These are phyloP conservation scores for Pleurotus ostreatus DNA, from an alignment of 768 basidiomycete genomes.

Conservation along the genomic window DNA sequence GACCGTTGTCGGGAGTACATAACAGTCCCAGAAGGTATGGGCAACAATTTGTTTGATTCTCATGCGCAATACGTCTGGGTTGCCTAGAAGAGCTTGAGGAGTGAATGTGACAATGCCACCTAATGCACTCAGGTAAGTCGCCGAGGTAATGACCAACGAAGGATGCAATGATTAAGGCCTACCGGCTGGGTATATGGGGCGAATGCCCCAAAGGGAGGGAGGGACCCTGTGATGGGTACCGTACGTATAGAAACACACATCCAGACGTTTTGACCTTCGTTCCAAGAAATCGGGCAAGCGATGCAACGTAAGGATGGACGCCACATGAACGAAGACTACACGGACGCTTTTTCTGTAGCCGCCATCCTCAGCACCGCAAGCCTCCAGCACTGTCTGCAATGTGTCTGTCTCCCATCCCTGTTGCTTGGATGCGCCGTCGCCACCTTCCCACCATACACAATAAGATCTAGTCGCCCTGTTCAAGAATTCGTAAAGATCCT, in stretches of 20 bases:
- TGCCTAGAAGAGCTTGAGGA: slow-evolving; percentile 50
- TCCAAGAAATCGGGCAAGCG: slow-evolving; percentile 46
- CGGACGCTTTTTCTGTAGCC: slow-evolving; percentile 36
- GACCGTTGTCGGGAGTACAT: slow-evolving; percentile 60
- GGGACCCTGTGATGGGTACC: slow-evolving; percentile 55
- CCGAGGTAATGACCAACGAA: not conserved
- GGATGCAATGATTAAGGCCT: slow-evolving; percentile 14
- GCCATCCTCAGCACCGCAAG: slow-evolving; percentile 35
- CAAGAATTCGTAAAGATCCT: slow-evolving; percentile 44
- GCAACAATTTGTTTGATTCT: slow-evolving; percentile 47
- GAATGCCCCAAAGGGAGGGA: slow-evolving; percentile 55
- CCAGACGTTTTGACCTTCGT: slow-evolving; percentile 37
- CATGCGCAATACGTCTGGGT: slow-evolving; percentile 43
- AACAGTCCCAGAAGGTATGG: slow-evolving; percentile 69
- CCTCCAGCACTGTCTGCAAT: slow-evolving; percentile 40
- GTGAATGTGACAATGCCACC: slow-evolving; percentile 76
- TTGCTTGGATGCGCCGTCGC: slow-evolving; percentile 23
- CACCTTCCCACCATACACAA: slow-evolving; percentile 42
- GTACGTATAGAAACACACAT: slow-evolving; percentile 62
- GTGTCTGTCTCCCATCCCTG: slow-evolving; percentile 37
- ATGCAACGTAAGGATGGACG: slow-evolving; percentile 45
- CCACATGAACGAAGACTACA: slow-evolving; percentile 65
- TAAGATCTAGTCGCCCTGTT: slow-evolving; percentile 32
- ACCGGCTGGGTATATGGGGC: slow-evolving; percentile 70
- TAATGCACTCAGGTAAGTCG: slow-evolving; percentile 20